Evolutionary conservation across 192 early-diverging fungal species (phyloP).

Genomic region (Podila horticola): DNA sequence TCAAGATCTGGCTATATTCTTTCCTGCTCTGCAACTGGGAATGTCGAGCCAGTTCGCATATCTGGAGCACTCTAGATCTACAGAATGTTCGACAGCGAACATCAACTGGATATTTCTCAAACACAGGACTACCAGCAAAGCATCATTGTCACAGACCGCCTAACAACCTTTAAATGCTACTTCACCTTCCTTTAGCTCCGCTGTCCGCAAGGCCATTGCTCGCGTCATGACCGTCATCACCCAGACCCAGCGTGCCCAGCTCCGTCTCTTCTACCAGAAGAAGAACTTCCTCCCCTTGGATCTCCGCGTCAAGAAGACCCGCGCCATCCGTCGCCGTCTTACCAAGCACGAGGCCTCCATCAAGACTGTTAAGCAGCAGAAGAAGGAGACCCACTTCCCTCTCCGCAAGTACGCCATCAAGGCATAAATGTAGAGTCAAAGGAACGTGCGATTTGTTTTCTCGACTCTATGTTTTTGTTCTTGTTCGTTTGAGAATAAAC

Average conservation of each 20-base stretch:
- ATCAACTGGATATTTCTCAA: too few relatives aligned
- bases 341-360: slow-evolving; percentile 80
- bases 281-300: slow-evolving; percentile 97
- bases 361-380: slow-evolving; percentile 91
- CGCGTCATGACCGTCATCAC: slow-evolving; percentile 95
- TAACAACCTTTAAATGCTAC: neutral
- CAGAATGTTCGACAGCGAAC: too few relatives aligned
- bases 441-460: slow-evolving; percentile 12
- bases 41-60: too few relatives aligned
- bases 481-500: slow-evolving; percentile 1
- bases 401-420: slow-evolving; percentile 92
- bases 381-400: slow-evolving; percentile 92
- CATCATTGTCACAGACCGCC: neutral
- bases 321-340: slow-evolving; percentile 96
- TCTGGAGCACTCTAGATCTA: too few relatives aligned
- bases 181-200: slow-evolving; percentile 58
- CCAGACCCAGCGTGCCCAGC: slow-evolving; percentile 90
- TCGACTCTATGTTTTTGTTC: slow-evolving; percentile 7
- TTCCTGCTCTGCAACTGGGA: too few relatives aligned
- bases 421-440: slow-evolving; percentile 65
- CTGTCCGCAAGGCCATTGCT: slow-evolving; percentile 94
- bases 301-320: slow-evolving; percentile 98
- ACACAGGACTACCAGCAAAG: neutral
- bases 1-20: too few relatives aligned
- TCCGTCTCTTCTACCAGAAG: slow-evolving; percentile 90